Evolutionary conservation across 2,329 filamentous ascomycete species (phyloP).

Genomic region (Sclerotinia spermophila): DNA sequence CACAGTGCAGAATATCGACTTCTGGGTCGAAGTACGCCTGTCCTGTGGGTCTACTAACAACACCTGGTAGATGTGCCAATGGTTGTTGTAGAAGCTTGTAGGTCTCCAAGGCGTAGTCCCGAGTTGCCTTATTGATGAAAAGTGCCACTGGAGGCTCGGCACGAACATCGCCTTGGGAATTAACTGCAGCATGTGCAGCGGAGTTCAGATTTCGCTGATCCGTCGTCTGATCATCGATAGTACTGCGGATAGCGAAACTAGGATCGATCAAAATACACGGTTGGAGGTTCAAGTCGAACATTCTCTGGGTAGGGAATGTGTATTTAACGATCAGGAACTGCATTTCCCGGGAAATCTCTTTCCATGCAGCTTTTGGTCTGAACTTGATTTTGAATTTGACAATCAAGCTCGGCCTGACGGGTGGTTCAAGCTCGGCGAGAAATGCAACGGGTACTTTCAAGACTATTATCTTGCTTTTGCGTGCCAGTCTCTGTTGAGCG

Average conservation of each 20-base stretch:
- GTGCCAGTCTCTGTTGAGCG: background rate
- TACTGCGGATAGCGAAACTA: background rate
- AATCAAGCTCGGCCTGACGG: background rate
- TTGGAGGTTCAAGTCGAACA: background rate
- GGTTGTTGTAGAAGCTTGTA: background rate
- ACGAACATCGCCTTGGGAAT: accelerated
- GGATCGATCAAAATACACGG: background rate
- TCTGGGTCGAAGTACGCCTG: background rate
- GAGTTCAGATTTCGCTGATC: background rate
- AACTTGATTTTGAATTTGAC: background rate
- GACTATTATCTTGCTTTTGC: background rate
- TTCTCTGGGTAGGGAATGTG: background rate
- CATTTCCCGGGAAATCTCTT: background rate
- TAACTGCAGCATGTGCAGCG: background rate
- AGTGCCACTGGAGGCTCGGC: background rate
- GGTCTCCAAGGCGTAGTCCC: background rate
- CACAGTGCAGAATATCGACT: background rate
- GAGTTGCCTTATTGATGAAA: background rate
- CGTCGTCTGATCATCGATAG: background rate
- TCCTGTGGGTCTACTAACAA: accelerated
- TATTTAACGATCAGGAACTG: background rate
- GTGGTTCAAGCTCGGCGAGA: background rate
- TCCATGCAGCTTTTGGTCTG: background rate
- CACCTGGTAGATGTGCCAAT: background rate
- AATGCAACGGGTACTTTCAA: background rate